These are phyloP conservation scores for Clonostachys rosea DNA, from an alignment of 2,329 filamentous ascomycete genomes.

Conservation along the genomic window DNA sequence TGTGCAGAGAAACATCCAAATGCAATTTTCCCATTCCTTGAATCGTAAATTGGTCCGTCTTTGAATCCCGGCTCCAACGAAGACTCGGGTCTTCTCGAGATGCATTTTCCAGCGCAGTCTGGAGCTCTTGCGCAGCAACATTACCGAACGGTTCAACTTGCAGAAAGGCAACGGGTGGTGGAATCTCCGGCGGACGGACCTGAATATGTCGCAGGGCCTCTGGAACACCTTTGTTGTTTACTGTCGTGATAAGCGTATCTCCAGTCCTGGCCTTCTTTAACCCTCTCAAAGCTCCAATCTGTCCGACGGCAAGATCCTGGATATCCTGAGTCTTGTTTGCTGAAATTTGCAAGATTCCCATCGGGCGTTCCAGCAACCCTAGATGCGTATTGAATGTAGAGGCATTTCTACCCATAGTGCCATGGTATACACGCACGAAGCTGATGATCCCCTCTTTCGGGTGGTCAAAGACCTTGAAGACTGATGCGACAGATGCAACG, in stretches of 20 bases:
- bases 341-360: conserved; percentile 83
- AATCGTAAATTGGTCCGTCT: conserved; percentile 88
- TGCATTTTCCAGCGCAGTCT: conserved; percentile 70
- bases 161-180: conserved; percentile 94
- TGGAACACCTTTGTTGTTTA: conserved; percentile 56
- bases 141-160: conserved; percentile 79
- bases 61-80: conserved; percentile 77
- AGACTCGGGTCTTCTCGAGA: conserved; percentile 91
- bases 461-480: conserved; percentile 96
- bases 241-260: conserved; percentile 80
- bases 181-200: conserved; percentile 81
- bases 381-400: conserved; percentile 85
- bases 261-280: conserved; percentile 90
- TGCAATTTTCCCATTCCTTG: conserved; percentile 97
- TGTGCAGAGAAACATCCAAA: conserved; percentile 85
- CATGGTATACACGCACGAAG: conserved; percentile 89
- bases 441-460: conserved; percentile 80
- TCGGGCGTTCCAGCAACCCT: conserved; percentile 71
- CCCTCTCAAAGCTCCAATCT: conserved; percentile 90
- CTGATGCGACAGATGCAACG: conserved; percentile 51
- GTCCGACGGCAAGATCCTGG: conserved; percentile 72
- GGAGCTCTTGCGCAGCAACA: conserved; percentile 74
- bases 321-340: conserved; percentile 85
- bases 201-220: conserved; percentile 70
- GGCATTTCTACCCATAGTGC: conserved; percentile 68